Evolutionary conservation across 192 early-diverging fungal species (phyloP).

Genomic region (Umbelopsis sp.): DNA sequence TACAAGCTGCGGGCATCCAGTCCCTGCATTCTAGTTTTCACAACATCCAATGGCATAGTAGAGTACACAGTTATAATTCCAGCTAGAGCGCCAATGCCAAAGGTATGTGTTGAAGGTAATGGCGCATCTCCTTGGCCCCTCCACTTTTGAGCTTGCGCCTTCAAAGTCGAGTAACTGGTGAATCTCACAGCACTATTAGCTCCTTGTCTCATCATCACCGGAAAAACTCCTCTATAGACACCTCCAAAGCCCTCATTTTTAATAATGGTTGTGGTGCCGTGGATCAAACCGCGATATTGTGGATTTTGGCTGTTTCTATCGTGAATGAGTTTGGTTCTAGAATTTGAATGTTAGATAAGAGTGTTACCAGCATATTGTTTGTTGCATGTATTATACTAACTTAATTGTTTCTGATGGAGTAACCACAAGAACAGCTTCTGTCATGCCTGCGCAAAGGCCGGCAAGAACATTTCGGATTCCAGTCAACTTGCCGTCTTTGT

Average conservation of each 20-base stretch:
- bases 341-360: neutral
- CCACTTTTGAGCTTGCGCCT: constrained; percentile 46
- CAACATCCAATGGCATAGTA: constrained; percentile 97
- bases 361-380: neutral
- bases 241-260: constrained; percentile 75
- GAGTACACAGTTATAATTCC: constrained; percentile 93
- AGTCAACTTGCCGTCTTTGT: constrained; percentile 71
- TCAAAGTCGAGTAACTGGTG: constrained; percentile 81
- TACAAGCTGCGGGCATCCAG: constrained; percentile 71
- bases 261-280: constrained; percentile 70
- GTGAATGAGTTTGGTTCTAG: constrained; percentile 91
- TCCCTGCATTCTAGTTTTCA: constrained; percentile 97
- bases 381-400: constrained; percentile 39
- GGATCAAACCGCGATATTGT: constrained; percentile 76
- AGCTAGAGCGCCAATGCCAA: constrained; percentile 80
- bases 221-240: constrained; percentile 87
- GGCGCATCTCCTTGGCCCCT: constrained; percentile 34
- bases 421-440: constrained; percentile 87
- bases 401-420: constrained; percentile 96
- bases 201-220: constrained; percentile 94
- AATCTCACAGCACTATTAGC: constrained; percentile 95
- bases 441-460: constrained; percentile 85
- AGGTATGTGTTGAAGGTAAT: constrained; percentile 61
- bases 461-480: constrained; percentile 72
- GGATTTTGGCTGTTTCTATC: constrained; percentile 78